Base-by-base conservation (phyloP, 2,329 filamentous ascomycete species). In the Arthrinium puccinioides region DNA sequence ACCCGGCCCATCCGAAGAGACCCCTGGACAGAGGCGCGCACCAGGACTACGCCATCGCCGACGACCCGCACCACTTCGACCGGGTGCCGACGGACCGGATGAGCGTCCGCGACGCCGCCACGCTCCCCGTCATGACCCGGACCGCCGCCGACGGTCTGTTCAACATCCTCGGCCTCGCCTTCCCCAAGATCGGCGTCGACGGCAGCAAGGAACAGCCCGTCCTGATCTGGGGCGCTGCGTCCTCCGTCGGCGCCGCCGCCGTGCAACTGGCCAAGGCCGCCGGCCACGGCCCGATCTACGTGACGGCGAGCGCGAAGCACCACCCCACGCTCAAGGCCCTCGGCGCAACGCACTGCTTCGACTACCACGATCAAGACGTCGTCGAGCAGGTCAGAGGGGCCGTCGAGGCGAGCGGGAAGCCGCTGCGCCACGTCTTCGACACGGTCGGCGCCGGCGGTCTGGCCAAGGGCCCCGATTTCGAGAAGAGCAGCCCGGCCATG, bases 201-300 rank as follows among this genome's bases (percentile, higher is more conserved):
- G 21, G 41, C 8, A 32, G 43, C 6, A 41, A 38, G 6, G 39
- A 38, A 2, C 41, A 52, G 6, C 47, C 49, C 2, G 6, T 62
- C 6, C 39, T 64, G 13, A 50, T 64, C 29, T 64, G 62, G 62
- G 62, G 60, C n/a, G 62, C 56, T 7, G 53, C 51, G 4, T 53
- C 53, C 2, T 52, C 49, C 26, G 59, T 63, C 1, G 62, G 62
- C 7, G 43, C 50, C 21, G 52, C 49, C 16, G 56, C 56, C 5
- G 52, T 64, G 13, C 60, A 64, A 34, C 41, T 63, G 2, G 60
- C 59, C 1, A 45, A 43, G 6, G 52, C 53, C 1, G 51, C 55
- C 1, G 62, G 60, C 3, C 42, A 47, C 6, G 40, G 39, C 1
- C 47, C 49, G 10, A 59, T 65, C 13, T 48, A 62, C 18, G 52